These are phyloP conservation scores for Suillus tomentosus DNA, from an alignment of 768 basidiomycete species.

Conservation along the genomic window DNA sequence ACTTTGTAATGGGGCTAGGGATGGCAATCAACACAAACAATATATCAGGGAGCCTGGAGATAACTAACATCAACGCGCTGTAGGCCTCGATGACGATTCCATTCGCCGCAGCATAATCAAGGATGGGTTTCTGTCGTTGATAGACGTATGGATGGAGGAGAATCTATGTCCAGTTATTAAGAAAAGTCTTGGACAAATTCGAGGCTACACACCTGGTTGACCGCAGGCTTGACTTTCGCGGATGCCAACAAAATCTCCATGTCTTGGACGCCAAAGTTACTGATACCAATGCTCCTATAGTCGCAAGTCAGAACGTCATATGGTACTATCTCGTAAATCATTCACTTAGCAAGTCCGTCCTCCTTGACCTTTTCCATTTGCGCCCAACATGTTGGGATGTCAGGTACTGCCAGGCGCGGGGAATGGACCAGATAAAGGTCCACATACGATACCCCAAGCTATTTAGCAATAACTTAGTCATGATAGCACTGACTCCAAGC, in stretches of 20 bases:
- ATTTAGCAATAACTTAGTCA: not conserved
- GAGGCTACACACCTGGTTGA: slow-evolving; percentile 55
- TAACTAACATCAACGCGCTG: slow-evolving; percentile 33
- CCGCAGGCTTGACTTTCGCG: slow-evolving; percentile 63
- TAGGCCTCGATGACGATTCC: slow-evolving; percentile 75
- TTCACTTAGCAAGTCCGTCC: slow-evolving; percentile 57
- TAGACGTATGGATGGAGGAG: slow-evolving; percentile 73
- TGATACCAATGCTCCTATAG: slow-evolving; percentile 70
- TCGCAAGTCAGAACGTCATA: not conserved
- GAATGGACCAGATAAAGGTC: slow-evolving; percentile 74
- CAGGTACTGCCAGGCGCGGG: slow-evolving; percentile 56
- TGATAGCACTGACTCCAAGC: slow-evolving; percentile 32
- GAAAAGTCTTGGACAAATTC: slow-evolving; percentile 5
- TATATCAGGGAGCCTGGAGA: slow-evolving; percentile 43
- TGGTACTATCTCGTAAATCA: not conserved
- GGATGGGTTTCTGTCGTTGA: slow-evolving; percentile 48
- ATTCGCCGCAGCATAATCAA: slow-evolving; percentile 58
- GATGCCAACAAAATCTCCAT: slow-evolving; percentile 56
- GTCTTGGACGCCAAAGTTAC: slow-evolving; percentile 62
- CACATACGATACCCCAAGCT: slow-evolving; percentile 36
- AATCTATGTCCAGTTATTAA: slow-evolving; percentile 47
- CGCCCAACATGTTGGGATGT: slow-evolving; percentile 64
- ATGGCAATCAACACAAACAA: not conserved
- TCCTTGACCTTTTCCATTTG: slow-evolving; percentile 61
- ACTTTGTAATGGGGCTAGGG: slow-evolving; percentile 46